Conservation (phyloP, 1,284 basidiomycete species). For the Trametes versicolor region DNA sequence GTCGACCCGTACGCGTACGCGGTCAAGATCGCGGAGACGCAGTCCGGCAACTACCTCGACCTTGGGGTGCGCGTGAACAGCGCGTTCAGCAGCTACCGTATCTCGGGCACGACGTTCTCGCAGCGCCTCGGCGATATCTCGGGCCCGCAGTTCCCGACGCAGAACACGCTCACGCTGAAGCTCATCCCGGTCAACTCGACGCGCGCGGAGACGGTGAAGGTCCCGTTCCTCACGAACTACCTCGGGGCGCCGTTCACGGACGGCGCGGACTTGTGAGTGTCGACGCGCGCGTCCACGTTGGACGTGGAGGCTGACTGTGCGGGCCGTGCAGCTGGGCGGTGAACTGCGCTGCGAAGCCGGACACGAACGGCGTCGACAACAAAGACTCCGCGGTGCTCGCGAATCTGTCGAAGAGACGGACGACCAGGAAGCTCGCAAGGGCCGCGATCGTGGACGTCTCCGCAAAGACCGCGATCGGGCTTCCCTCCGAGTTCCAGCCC, state of each 20-base stretch:
- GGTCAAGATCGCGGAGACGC: conserved; percentile 62
- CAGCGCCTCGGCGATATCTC: conserved; percentile 71
- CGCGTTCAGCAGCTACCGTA: conserved; percentile 68
- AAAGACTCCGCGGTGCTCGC: conserved; percentile 36
- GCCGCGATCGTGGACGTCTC: conserved; percentile 58
- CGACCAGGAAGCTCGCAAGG: conserved; percentile 42
- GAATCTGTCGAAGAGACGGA: conserved; percentile 18
- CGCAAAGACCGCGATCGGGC: conserved; percentile 50
- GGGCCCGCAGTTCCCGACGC: conserved; percentile 59
- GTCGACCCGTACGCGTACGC: conserved; percentile 64
- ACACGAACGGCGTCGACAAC: conserved; percentile 66
- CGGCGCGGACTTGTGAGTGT: conserved; percentile 58
- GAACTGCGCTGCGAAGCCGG: conserved; percentile 64
- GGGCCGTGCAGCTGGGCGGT: conserved; percentile 58
- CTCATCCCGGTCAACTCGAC: conserved; percentile 59
- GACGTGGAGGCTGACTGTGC: background rate
- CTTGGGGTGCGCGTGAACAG: conserved; percentile 72
- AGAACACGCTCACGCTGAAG: conserved; percentile 52
- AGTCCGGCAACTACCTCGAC: conserved; percentile 70
- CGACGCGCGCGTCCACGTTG: background rate
- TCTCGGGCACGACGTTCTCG: conserved; percentile 56
- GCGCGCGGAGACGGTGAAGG: conserved; percentile 56
- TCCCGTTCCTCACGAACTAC: conserved; percentile 64
- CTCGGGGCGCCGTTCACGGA: conserved; percentile 61
- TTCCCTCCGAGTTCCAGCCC: conserved; percentile 61